Conservation (phyloP, 192 early-diverging fungal genomes). For the Allomyces macrogynus region DNA sequence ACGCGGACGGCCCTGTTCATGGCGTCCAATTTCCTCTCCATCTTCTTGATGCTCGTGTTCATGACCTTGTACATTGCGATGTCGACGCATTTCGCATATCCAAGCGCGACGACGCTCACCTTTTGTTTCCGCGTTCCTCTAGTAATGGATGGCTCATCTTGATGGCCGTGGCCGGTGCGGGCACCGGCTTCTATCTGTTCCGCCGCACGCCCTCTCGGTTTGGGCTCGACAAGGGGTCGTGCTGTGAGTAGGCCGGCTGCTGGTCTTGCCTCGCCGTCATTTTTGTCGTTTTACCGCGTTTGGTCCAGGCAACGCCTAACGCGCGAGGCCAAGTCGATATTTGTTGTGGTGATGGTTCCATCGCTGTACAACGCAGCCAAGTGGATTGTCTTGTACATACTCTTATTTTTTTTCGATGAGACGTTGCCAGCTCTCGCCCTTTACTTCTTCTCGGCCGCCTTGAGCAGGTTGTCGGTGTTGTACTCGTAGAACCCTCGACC, state of each 20-base stretch:
- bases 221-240: too few species aligned
- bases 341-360: too few species aligned
- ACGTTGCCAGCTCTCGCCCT: too few species aligned
- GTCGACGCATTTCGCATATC: neutral
- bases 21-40: neutral
- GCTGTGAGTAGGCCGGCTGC: too few species aligned
- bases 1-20: neutral
- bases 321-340: too few species aligned
- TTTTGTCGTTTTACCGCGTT: too few species aligned
- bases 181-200: neutral
- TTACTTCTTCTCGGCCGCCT: neutral
- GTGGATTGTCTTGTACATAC: too few species aligned
- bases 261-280: too few species aligned
- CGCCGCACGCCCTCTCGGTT: neutral
- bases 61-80: neutral
- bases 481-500: conserved; percentile 84
- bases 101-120: too few species aligned
- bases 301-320: too few species aligned
- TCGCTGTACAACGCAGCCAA: too few species aligned
- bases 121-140: neutral
- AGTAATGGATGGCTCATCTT: neutral
- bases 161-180: neutral
- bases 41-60: neutral
- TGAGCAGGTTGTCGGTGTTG: neutral
- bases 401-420: too few species aligned